These are phyloP conservation scores for Suhomyces kunorum DNA, from an alignment of 1,139 yeast species.

Conservation along the genomic window DNA sequence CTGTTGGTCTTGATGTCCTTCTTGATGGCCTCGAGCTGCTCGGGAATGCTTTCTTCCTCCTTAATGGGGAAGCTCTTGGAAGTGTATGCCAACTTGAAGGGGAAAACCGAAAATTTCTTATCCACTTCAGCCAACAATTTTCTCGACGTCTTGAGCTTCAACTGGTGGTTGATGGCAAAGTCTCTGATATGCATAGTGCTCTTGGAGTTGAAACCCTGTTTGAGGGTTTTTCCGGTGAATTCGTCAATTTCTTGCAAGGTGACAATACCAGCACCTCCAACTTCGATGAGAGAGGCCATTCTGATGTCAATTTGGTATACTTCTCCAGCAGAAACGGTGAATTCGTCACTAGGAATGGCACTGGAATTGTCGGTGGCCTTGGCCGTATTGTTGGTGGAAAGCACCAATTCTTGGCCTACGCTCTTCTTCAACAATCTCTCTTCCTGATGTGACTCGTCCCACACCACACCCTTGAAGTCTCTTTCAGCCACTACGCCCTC, in stretches of 20 bases:
- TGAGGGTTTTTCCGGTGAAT: slow-evolving; percentile 61
- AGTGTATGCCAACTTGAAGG: slow-evolving; percentile 78
- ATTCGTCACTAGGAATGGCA: slow-evolving; percentile 77
- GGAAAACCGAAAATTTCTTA: slow-evolving; percentile 77
- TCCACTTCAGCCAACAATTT: slow-evolving; percentile 70
- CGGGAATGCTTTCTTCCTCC: slow-evolving; percentile 34
- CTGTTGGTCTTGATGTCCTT: slow-evolving; percentile 59
- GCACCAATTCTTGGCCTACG: slow-evolving; percentile 43
- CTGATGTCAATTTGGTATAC: slow-evolving; percentile 82
- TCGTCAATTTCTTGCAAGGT: slow-evolving; percentile 67
- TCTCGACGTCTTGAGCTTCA: slow-evolving; percentile 76
- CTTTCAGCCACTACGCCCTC: slow-evolving; percentile 88
- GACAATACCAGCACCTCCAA: slow-evolving; percentile 60
- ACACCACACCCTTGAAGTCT: slow-evolving; percentile 88
- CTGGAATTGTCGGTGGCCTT: slow-evolving; percentile 31
- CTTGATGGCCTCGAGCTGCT: slow-evolving; percentile 44
- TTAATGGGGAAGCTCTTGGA: slow-evolving; percentile 61
- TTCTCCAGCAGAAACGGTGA: slow-evolving; percentile 75
- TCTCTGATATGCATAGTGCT: slow-evolving; percentile 85
- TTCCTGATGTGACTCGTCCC: slow-evolving; percentile 88
- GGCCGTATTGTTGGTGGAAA: slow-evolving; percentile 31
- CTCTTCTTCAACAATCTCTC: slow-evolving; percentile 51
- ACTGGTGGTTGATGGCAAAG: slow-evolving; percentile 72
- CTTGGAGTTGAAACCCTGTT: slow-evolving; percentile 54
- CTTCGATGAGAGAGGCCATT: slow-evolving; percentile 66